Evolutionary conservation across 257 asterid species (phyloP), one percentile per base, ranked within the genome.

Genomic region (Solanum medicagineum): DNA sequence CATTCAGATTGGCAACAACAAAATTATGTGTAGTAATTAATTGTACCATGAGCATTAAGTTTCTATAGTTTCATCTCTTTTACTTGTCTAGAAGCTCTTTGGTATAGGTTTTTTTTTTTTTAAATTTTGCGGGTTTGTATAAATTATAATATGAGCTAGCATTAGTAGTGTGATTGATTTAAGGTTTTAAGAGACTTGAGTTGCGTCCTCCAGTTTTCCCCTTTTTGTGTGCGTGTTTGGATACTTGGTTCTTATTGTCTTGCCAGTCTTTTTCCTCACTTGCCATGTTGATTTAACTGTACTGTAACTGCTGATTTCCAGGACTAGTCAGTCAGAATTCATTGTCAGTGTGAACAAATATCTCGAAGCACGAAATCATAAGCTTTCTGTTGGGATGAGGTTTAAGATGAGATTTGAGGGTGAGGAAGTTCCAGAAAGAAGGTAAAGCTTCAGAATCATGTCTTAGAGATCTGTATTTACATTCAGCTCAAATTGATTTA

Each of bases 351-450:
- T 94, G 42, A 95, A 94, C 93, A 95, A 93, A 91, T 97, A 95
- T 89, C 96, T 97, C 85, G 99, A 95, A 89, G 97, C 98, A 88
- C 94, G 85, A 86, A 93, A 87, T 90, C 95, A 92, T 88, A 95
- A 97, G 86, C 92, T 97, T 49, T 91, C 97, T 49, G 97, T 95
- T 85, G 99, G 98, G 90, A 93, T 97, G 98, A 91, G 99, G 90
- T 94, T 94, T 91, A 97, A 92, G 93, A 97, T 97, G 99, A 92
- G 93, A 88, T 97, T 97, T 85, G 99, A 97, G 90, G 98, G 98
- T 11, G 99, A 97, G 87, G 99, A 97, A 89, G 98, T 93, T 89
- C 98, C 98, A 32, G 99, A 97, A 88, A 93, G 97, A 92, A 95
- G 99, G 99, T 97, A 91, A 55, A n/a, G 32, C 84, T 65, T 74